Evolutionary conservation across 2,329 filamentous ascomycete genomes (phyloP), one percentile per base, ranked within the genome.

Genomic region (Fusarium decemcellulare): DNA sequence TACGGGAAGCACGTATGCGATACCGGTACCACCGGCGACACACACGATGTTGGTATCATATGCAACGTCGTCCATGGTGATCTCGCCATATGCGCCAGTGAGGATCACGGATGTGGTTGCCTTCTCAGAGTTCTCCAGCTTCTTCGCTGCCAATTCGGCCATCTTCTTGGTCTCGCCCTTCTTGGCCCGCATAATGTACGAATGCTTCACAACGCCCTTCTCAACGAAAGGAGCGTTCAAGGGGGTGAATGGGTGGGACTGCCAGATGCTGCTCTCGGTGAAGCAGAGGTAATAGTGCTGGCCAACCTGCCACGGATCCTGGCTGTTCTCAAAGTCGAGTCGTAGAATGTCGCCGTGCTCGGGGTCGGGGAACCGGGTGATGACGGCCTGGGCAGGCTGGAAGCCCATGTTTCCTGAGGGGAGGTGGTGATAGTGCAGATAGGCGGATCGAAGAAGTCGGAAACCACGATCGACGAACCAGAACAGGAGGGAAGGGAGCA

Each of bases 281-380:
- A 93, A 93, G 76, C 87, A 91, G 15, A 93, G 81, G 72, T 89
- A 93, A 76, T 92, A 93, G 74, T 93, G 92, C 77, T 93, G 89
- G 10, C 92, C 91, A 12, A 91, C 81, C 12, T 83, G 80, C 91
- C 91, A 93, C 0, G 86, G 76, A 30, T 85, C 83, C 54, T 91
- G 89, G 2, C 83, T 76, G 67, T 92, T 88, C 2, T 86, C 79
- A 63, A 93, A 89, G 57, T 93, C 90, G 5, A 94, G 79, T 2
- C 91, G 85, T 2, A 93, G 80, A 1, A 93, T 84, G 62, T 89
- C 86, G 7, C 89, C 90, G 56, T 88, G 79, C n/a, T 86, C 83
- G 1, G 80, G 74, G 56, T 90, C 88, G 2, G 82, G 79, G 72
- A 92, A 91, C 4, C 84, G 73, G 14, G 77, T 77, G 3, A 80